Percentiles rank a stretch among this genome's conserved stretches.
Conservation (phyloP, 179 eudicot genomes). For the Heliamphora pulchella region DNA sequence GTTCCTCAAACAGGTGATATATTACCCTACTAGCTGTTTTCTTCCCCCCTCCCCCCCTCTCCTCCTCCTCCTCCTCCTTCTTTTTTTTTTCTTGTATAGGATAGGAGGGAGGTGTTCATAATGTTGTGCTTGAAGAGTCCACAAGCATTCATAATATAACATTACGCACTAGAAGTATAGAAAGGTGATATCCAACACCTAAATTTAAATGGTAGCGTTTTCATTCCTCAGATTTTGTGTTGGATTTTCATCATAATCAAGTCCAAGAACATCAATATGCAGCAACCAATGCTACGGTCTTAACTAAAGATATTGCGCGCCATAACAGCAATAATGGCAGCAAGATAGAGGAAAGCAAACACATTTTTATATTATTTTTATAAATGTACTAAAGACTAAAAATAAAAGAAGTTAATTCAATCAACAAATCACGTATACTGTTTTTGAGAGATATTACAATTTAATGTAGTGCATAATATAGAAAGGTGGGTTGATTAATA, state of each 20-base stretch:
- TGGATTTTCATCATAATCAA: no score
- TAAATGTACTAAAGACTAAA: background rate
- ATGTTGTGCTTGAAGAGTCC: background rate
- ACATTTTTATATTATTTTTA: background rate
- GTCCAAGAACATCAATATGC: background rate
- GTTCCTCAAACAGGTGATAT: background rate
- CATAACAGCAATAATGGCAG: background rate
- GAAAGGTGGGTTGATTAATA: background rate
- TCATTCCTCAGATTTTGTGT: background rate
- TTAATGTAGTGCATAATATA: background rate
- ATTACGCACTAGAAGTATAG: background rate
- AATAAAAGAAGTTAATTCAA: background rate
- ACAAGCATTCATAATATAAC: background rate
- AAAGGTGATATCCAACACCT: background rate
- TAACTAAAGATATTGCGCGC: background rate
- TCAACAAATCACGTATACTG: background rate
- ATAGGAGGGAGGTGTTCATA: background rate
- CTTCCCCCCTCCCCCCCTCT: background rate
- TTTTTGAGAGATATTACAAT: background rate
- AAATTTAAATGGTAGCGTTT: background rate
- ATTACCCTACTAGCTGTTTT: background rate
- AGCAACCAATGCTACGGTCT: background rate
- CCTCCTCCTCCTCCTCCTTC: background rate
- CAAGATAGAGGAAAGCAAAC: background rate
- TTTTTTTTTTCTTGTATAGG: background rate